phyloP scores from a whole-genome alignment of 2,329 filamentous ascomycete species.

The Hypomyces rosellus region DNA sequence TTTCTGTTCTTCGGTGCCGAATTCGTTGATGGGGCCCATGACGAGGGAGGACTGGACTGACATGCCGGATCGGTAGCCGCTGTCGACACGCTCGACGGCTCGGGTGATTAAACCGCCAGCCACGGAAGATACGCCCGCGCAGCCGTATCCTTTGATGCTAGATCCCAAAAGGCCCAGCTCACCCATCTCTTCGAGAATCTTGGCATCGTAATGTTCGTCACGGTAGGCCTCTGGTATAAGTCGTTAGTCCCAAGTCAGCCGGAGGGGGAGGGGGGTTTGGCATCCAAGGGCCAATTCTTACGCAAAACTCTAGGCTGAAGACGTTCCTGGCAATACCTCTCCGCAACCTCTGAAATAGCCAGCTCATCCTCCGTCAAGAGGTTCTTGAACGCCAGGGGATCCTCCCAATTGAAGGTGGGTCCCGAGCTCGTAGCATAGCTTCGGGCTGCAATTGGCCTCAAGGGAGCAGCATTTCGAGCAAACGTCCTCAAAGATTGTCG shows the following conservation, averaged over 20 bases:
- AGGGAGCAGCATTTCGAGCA: slow-evolving; percentile 19
- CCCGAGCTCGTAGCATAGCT: slow-evolving; percentile 28
- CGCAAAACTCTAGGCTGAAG: slow-evolving; percentile 80
- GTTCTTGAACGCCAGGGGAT: slow-evolving; percentile 69
- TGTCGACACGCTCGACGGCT: slow-evolving; percentile 85
- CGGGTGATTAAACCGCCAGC: slow-evolving; percentile 85
- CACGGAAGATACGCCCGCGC: slow-evolving; percentile 80
- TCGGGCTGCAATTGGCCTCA: slow-evolving; percentile 23
- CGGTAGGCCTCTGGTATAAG: slow-evolving; percentile 64
- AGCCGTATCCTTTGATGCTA: slow-evolving; percentile 80
- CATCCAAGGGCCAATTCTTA: slow-evolving; percentile 37
- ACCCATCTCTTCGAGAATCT: slow-evolving; percentile 87
- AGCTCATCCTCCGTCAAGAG: slow-evolving; percentile 85
- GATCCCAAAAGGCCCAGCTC: slow-evolving; percentile 83
- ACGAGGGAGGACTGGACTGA: slow-evolving; percentile 89
- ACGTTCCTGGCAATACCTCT: slow-evolving; percentile 88
- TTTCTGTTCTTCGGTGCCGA: slow-evolving; percentile 81
- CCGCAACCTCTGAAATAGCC: slow-evolving; percentile 83
- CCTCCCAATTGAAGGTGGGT: slow-evolving; percentile 76
- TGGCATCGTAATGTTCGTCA: slow-evolving; percentile 78
- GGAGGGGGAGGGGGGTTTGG: too few species aligned
- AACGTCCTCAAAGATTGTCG: slow-evolving; percentile 25
- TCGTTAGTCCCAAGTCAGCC: background rate
- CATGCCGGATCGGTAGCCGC: slow-evolving; percentile 87
- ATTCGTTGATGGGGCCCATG: slow-evolving; percentile 88